A percentile compares a stretch with the other conserved stretches of the same genome.
Evolutionary conservation across 2,329 filamentous ascomycete species (phyloP).

Genomic region (Fusarium sp.): DNA sequence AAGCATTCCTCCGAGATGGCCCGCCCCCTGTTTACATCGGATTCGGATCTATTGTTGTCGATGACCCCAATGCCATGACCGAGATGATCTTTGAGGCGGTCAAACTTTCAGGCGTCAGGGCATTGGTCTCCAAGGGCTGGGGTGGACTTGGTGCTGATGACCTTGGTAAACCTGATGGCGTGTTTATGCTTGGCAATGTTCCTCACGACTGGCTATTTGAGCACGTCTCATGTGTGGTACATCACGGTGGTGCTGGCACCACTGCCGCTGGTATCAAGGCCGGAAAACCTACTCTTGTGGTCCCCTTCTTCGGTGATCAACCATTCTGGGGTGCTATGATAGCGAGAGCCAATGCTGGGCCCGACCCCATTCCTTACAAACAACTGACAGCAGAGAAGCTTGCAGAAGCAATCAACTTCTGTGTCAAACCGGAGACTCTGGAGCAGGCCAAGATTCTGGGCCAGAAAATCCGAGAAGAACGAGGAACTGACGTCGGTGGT

Average conservation of each 20-base stretch:
- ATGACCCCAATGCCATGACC: constrained; percentile 77
- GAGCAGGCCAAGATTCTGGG: constrained; percentile 67
- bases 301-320: constrained; percentile 89
- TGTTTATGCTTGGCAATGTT: constrained; percentile 85
- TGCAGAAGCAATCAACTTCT: constrained; percentile 69
- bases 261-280: constrained; percentile 86
- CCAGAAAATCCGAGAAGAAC: constrained; percentile 71
- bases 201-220: constrained; percentile 92
- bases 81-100: constrained; percentile 77
- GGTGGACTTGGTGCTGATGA: constrained; percentile 81
- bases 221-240: constrained; percentile 81
- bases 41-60: constrained; percentile 84
- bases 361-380: constrained; percentile 74
- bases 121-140: constrained; percentile 88
- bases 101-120: constrained; percentile 72
- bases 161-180: constrained; percentile 74
- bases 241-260: constrained; percentile 89
- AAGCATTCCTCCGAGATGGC: constrained; percentile 72
- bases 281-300: constrained; percentile 81
- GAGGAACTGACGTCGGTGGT: constrained; percentile 69
- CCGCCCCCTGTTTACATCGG: constrained; percentile 83
- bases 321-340: constrained; percentile 86
- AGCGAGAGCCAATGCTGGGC: constrained; percentile 75
- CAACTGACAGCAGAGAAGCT: constrained; percentile 72
- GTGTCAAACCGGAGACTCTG: constrained; percentile 67